phyloP scores from a whole-genome alignment of 768 basidiomycete species.

The Pleurotus citrinopileatus region DNA sequence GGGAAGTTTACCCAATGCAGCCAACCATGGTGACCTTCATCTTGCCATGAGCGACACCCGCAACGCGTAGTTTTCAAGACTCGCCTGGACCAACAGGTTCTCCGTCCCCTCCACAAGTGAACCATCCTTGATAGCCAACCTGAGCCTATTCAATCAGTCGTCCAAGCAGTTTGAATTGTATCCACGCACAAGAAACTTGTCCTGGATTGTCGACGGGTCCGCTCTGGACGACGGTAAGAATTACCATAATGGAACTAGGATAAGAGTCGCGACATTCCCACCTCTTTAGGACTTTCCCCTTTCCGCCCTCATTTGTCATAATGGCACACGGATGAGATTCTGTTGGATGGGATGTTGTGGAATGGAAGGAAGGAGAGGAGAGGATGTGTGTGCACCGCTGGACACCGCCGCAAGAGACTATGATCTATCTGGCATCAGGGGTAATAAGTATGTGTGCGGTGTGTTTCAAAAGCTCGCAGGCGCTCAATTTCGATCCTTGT shows the following conservation, averaged over 20 bases:
- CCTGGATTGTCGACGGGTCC: constrained; percentile 73
- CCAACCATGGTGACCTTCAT: constrained; percentile 84
- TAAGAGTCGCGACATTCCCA: constrained; percentile 15
- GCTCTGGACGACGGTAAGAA: constrained; percentile 33
- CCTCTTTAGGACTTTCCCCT: constrained; percentile 41
- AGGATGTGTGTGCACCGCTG: neutral
- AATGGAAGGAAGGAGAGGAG: constrained; percentile 8
- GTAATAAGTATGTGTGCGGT: too few species aligned
- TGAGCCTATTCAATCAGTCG: neutral
- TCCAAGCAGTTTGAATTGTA: neutral
- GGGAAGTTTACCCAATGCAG: constrained; percentile 80
- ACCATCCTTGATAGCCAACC: constrained; percentile 41
- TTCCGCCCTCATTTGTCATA: neutral
- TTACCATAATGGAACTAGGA: neutral
- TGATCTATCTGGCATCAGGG: too few species aligned
- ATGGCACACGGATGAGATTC: constrained; percentile 8
- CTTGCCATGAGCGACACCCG: too few species aligned
- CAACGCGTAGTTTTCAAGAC: too few species aligned
- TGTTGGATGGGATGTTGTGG: neutral
- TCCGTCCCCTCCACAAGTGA: constrained; percentile 69
- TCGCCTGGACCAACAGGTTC: constrained; percentile 64
- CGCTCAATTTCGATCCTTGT: neutral
- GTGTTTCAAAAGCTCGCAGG: neutral
- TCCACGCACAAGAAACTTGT: constrained; percentile 68
- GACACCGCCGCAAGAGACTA: too few species aligned